Evolutionary conservation across 257 asterid species (phyloP).

Genomic region (Nemophila menziesii): DNA sequence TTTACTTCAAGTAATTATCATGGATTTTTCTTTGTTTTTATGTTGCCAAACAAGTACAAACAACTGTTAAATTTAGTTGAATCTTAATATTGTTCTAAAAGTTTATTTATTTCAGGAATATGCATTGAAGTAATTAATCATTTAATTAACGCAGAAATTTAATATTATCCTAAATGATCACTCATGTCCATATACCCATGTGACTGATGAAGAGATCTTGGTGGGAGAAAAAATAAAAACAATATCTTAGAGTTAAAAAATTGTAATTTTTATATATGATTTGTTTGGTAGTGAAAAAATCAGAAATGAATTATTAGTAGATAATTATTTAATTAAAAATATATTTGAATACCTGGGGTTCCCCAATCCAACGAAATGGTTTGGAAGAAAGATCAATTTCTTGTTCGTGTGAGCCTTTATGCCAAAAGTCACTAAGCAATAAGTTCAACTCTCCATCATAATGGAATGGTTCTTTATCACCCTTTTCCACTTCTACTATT

Average conservation of each 20-base stretch:
- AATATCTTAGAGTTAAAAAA: background rate
- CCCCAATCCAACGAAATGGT: conserved; percentile 87
- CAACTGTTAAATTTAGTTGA: too few species aligned
- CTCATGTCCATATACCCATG: too few species aligned
- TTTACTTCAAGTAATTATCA: too few species aligned
- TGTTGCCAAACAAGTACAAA: too few species aligned
- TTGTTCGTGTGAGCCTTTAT: conserved; percentile 42
- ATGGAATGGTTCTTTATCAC: conserved; percentile 36
- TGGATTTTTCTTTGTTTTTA: too few species aligned
- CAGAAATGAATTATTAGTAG: background rate
- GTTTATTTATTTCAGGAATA: too few species aligned
- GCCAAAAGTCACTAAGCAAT: conserved; percentile 87
- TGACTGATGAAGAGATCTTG: background rate
- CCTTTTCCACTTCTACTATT: conserved; percentile 59
- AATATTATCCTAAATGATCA: too few species aligned
- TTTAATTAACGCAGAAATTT: too few species aligned
- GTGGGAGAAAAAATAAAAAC: background rate
- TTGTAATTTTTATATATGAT: too few species aligned
- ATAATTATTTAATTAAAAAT: background rate
- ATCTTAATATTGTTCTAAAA: too few species aligned
- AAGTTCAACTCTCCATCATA: conserved; percentile 62
- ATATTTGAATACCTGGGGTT: conserved; percentile 46
- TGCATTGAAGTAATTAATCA: too few species aligned
- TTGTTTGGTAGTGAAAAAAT: too few species aligned
- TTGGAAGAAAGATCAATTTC: conserved; percentile 58